Evolutionary conservation across 2,329 filamentous ascomycete genomes (phyloP).

Genomic region (Cytospora piceae): DNA sequence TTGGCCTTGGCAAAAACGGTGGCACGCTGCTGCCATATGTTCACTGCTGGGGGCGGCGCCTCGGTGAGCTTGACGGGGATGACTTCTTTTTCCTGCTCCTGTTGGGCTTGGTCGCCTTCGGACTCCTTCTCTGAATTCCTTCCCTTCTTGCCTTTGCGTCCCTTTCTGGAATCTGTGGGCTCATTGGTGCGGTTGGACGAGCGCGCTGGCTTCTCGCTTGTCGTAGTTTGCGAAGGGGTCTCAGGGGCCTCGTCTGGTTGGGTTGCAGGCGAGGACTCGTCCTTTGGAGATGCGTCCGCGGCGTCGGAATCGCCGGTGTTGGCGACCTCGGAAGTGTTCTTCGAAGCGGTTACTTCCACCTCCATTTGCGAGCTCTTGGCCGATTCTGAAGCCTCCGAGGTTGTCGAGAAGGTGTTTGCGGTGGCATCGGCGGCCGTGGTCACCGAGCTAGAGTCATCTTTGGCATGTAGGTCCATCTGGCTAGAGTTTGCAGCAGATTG

Average conservation of each 20-base stretch:
- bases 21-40: constrained; percentile 83
- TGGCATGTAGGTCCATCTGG: constrained; percentile 40
- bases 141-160: constrained; percentile 67
- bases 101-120: constrained; percentile 53
- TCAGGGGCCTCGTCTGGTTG: constrained; percentile 31
- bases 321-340: constrained; percentile 37
- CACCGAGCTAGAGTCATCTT: constrained; percentile 41
- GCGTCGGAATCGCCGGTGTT: constrained; percentile 36
- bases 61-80: constrained; percentile 72
- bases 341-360: constrained; percentile 34
- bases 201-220: constrained; percentile 52
- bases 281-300: constrained; percentile 44
- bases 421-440: constrained; percentile 43
- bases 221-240: constrained; percentile 28
- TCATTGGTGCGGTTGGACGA: constrained; percentile 68
- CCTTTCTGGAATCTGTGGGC: constrained; percentile 66
- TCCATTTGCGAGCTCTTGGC: constrained; percentile 35
- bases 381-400: constrained; percentile 38
- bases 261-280: constrained; percentile 30
- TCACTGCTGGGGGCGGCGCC: constrained; percentile 81
- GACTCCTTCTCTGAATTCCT: constrained; percentile 56
- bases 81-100: constrained; percentile 63
- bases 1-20: constrained; percentile 65
- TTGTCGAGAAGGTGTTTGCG: constrained; percentile 43
- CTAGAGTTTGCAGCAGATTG: constrained; percentile 39